Conservation (phyloP, 257 asterid species). For the Ocimum tenuiflorum region DNA sequence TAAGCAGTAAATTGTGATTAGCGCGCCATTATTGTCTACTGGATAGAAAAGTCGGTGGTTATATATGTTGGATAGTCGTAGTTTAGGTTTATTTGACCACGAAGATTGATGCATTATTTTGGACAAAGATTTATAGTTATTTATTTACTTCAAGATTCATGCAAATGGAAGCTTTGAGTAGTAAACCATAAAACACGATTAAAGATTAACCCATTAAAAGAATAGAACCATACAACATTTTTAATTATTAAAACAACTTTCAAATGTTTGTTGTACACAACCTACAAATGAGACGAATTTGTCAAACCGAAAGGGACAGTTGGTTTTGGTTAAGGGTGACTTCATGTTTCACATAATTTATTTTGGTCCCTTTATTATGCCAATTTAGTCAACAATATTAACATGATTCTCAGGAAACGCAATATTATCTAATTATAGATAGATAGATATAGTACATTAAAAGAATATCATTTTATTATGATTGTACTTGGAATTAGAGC, state of each 20-base stretch:
- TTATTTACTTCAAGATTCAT: no score
- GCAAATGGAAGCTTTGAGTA: no score
- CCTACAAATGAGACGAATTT: background rate
- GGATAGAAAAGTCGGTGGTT: background rate
- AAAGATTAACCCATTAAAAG: background rate
- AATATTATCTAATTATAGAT: no score
- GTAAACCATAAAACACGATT: background rate
- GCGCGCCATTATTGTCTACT: background rate
- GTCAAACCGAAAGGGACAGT: constrained; percentile 24
- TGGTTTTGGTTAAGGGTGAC: constrained; percentile 20
- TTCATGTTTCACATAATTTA: background rate
- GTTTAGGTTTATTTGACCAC: background rate
- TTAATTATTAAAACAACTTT: background rate
- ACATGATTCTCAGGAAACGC: no score
- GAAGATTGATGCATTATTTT: background rate
- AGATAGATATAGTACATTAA: no score
- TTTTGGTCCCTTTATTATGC: background rate
- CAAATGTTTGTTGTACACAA: no score
- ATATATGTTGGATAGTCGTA: constrained; percentile 9
- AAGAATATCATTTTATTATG: no score
- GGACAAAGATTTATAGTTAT: background rate
- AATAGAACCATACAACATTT: background rate
- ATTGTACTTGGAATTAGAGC: no score
- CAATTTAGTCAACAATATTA: background rate
- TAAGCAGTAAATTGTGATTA: background rate